Evolutionary conservation across 2,329 filamentous ascomycete species (phyloP).

Genomic region (Colletotrichum costaricense): DNA sequence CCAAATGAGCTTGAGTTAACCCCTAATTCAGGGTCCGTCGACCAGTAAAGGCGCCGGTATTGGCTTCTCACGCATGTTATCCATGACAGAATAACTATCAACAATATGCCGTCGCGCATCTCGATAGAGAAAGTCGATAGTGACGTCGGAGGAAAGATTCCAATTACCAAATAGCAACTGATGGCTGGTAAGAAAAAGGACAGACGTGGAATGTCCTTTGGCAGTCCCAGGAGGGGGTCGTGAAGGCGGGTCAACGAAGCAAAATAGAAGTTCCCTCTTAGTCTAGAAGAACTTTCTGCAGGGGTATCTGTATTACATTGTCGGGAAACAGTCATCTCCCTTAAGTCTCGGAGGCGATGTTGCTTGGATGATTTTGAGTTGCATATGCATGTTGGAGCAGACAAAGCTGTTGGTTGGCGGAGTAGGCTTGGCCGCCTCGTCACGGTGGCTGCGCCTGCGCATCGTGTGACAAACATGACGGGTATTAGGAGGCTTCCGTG

Average conservation of each 20-base stretch:
- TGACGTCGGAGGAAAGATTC: background rate
- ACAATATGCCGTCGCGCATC: background rate
- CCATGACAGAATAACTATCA: background rate
- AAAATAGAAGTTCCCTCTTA: background rate
- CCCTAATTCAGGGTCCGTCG: background rate
- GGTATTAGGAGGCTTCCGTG: background rate
- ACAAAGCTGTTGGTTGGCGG: background rate
- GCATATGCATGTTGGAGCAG: background rate
- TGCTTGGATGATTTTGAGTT: background rate
- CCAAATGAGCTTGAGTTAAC: background rate
- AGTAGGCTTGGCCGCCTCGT: background rate
- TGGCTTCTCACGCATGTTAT: background rate
- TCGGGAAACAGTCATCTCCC: background rate
- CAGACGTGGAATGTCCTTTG: background rate
- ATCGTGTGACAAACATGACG: background rate
- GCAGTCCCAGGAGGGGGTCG: background rate
- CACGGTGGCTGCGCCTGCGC: background rate
- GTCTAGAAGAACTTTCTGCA: background rate
- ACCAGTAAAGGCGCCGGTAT: background rate
- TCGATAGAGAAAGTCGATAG: background rate
- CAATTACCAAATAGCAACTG: background rate
- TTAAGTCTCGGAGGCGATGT: background rate
- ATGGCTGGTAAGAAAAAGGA: background rate
- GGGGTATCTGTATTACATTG: background rate
- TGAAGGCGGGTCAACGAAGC: background rate